Evolutionary conservation across 805 yeast species (phyloP).

Genomic region (Candida tibetensis): DNA sequence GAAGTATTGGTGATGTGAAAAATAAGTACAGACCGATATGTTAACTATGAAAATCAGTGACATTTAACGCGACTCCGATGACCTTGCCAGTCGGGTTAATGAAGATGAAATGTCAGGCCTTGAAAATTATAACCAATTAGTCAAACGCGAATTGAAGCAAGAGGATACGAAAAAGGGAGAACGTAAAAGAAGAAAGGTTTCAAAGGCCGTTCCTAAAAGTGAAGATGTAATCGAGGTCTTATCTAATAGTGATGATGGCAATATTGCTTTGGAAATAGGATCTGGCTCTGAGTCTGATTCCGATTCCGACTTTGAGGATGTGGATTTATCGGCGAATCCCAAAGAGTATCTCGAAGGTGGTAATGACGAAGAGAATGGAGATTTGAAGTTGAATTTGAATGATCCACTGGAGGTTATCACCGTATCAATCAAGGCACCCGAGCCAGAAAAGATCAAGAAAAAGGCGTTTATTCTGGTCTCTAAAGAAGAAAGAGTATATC

Average conservation of each 20-base stretch:
- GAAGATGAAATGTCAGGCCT: not conserved
- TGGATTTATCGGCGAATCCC: slow-evolving; percentile 14
- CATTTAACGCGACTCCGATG: too few species aligned
- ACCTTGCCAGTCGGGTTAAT: too few species aligned
- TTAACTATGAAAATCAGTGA: too few species aligned
- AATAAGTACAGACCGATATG: too few species aligned
- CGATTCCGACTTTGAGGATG: slow-evolving; percentile 31
- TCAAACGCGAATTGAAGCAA: slow-evolving; percentile 5
- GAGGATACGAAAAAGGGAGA: not conserved
- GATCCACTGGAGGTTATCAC: slow-evolving; percentile 5
- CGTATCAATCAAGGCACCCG: slow-evolving; percentile 9
- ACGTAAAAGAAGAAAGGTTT: not conserved
- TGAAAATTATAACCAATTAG: not conserved
- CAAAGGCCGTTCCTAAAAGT: not conserved
- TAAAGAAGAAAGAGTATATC: slow-evolving; percentile 51
- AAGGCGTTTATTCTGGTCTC: slow-evolving; percentile 38
- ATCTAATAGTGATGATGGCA: not conserved
- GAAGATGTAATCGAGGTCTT: not conserved
- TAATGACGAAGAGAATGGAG: slow-evolving; percentile 10
- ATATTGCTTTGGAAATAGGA: slow-evolving; percentile 3
- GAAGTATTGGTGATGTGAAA: too few species aligned
- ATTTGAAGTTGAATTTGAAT: slow-evolving; percentile 26
- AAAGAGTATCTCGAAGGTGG: not conserved
- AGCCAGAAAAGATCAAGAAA: slow-evolving; percentile 16
- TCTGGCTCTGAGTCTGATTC: slow-evolving; percentile 41